Percentiles rank a stretch among this genome's conserved stretches.
These are phyloP conservation scores for Claviceps spartinae DNA, from an alignment of 2,329 filamentous ascomycete genomes.

Conservation along the genomic window DNA sequence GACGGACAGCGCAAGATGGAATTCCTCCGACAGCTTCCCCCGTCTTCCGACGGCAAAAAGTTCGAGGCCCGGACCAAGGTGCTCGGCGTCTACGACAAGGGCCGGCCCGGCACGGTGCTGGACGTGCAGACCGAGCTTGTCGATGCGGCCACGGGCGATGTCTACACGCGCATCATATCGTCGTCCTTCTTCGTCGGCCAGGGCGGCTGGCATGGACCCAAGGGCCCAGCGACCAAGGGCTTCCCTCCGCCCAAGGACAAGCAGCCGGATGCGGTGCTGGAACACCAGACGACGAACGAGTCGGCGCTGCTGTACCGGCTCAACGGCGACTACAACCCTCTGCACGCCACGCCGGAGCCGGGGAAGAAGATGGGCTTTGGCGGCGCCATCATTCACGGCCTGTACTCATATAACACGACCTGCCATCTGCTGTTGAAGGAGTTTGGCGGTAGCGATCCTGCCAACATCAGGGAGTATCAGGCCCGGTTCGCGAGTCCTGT, in stretches of 20 bases:
- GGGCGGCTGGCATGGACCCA: constrained; percentile 74
- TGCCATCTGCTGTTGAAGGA: constrained; percentile 59
- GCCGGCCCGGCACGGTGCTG: constrained; percentile 66
- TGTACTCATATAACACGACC: constrained; percentile 76
- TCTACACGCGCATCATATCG: constrained; percentile 55
- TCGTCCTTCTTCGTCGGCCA: constrained; percentile 72
- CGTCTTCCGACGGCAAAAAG: constrained; percentile 53
- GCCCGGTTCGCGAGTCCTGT: constrained; percentile 79
- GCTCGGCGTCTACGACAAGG: constrained; percentile 81
- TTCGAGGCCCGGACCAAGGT: constrained; percentile 71
- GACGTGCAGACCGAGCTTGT: constrained; percentile 69
- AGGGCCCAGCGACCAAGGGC: constrained; percentile 67
- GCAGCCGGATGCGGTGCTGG: constrained; percentile 58
- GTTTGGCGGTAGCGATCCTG: constrained; percentile 63
- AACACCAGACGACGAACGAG: constrained; percentile 56
- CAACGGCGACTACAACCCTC: constrained; percentile 89
- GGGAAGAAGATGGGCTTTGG: constrained; percentile 85
- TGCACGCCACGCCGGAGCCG: constrained; percentile 76
- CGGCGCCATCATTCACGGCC: constrained; percentile 76
- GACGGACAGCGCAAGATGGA: constrained; percentile 74
- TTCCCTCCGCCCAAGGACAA: constrained; percentile 64
- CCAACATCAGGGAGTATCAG: constrained; percentile 78
- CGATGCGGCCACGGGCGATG: constrained; percentile 52
- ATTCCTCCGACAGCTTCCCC: constrained; percentile 63
- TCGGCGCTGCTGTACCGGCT: constrained; percentile 69